Conservation (phyloP, 2,329 filamentous ascomycete species). For the Akanthomyces uredinophilus region DNA sequence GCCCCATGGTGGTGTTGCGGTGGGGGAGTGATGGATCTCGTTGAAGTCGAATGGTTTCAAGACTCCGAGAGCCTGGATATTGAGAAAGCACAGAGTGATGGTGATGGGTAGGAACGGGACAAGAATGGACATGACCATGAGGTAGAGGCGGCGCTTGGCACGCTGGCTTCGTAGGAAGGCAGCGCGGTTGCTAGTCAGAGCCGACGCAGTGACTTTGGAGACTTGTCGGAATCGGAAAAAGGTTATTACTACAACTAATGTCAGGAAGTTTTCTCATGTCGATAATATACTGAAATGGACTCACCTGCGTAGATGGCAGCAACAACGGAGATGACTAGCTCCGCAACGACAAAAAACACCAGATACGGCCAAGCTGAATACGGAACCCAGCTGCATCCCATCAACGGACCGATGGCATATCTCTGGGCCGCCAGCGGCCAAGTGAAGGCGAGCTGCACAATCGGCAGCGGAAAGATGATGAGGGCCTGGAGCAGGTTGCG, state of each 20-base stretch:
- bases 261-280: neutral
- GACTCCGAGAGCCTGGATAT: constrained; percentile 30
- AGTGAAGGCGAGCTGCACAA: constrained; percentile 44
- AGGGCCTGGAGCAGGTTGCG: constrained; percentile 43
- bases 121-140: constrained; percentile 49
- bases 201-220: constrained; percentile 34
- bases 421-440: constrained; percentile 44
- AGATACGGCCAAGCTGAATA: constrained; percentile 43
- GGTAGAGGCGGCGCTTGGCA: constrained; percentile 48
- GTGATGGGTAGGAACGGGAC: constrained; percentile 47
- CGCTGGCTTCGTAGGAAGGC: constrained; percentile 40
- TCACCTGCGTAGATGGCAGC: constrained; percentile 46
- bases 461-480: constrained; percentile 50
- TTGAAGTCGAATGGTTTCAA: constrained; percentile 36
- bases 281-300: constrained; percentile 20
- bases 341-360: constrained; percentile 44
- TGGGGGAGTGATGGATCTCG: constrained; percentile 34
- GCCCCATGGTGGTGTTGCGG: constrained; percentile 38
- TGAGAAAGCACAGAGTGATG: constrained; percentile 35
- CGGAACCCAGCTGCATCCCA: constrained; percentile 44
- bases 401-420: constrained; percentile 44
- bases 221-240: constrained; percentile 45
- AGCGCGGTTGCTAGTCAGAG: constrained; percentile 35
- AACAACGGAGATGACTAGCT: constrained; percentile 37
- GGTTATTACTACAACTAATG: constrained; percentile 33